Evolutionary conservation across 176 grass and related monocot species (phyloP).

Genomic region (Tillandsia leiboldiana): DNA sequence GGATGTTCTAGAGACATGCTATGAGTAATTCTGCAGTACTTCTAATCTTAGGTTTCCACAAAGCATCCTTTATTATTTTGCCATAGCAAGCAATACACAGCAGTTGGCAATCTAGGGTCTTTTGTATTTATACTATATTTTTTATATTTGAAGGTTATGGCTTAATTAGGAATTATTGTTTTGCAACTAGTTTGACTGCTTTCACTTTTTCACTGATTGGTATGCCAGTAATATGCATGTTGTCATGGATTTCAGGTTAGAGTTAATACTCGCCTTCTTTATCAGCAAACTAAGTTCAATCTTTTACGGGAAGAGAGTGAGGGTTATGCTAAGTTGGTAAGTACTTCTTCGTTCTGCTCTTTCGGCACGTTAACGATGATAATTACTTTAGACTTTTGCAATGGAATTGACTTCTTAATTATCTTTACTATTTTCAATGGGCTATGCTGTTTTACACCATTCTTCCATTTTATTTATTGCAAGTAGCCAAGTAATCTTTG

Average conservation of each 20-base stretch:
- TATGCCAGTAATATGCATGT: constrained; percentile 8
- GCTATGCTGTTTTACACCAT: neutral
- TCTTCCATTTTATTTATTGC: constrained; percentile 2
- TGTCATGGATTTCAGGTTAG: constrained; percentile 65
- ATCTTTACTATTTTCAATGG: too few species aligned
- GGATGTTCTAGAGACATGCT: too few species aligned
- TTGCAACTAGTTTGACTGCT: constrained; percentile 5
- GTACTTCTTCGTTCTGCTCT: neutral
- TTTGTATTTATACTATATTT: too few species aligned
- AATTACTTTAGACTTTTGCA: neutral
- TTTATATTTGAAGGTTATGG: too few species aligned
- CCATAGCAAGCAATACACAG: too few species aligned
- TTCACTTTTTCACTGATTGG: neutral
- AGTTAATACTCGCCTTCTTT: constrained; percentile 96
- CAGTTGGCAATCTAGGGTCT: too few species aligned
- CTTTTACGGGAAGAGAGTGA: constrained; percentile 95
- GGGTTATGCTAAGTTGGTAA: constrained; percentile 95
- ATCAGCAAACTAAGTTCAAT: constrained; percentile 99
- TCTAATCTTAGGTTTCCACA: neutral
- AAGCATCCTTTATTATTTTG: constrained; percentile 3
- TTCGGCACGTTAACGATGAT: neutral
- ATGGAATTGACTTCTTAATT: neutral
- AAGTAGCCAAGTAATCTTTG: constrained; percentile 12
- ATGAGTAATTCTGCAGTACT: too few species aligned
- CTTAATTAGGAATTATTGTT: neutral